phyloP scores from a whole-genome alignment of 768 basidiomycete species.

The Tylopilus balloui region DNA sequence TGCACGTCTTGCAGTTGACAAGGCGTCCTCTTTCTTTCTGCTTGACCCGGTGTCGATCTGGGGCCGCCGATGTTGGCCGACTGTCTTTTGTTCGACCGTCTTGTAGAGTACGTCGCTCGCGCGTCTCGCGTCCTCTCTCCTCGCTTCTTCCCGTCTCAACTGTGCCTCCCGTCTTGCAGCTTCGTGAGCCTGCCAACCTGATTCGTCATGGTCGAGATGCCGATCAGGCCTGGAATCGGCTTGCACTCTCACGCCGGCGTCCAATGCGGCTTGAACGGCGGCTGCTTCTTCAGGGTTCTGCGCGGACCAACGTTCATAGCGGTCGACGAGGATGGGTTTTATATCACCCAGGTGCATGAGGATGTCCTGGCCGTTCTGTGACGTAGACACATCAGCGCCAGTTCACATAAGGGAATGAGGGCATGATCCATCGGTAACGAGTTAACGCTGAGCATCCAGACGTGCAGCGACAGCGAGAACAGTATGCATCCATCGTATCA shows the following conservation, averaged over 20 bases:
- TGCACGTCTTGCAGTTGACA: slow-evolving; percentile 24
- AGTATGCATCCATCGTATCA: not conserved
- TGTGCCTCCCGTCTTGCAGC: slow-evolving; percentile 30
- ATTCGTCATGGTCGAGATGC: slow-evolving; percentile 29
- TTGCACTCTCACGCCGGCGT: slow-evolving; percentile 18
- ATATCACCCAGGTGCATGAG: slow-evolving; percentile 61
- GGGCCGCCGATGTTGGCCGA: slow-evolving; percentile 20
- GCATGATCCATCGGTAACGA: not conserved
- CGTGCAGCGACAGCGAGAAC: not conserved
- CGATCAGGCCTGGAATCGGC: slow-evolving; percentile 25
- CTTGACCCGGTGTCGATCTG: slow-evolving; percentile 26
- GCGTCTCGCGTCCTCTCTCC: slow-evolving; percentile 33
- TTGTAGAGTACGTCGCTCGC: slow-evolving; percentile 36
- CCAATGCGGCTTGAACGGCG: slow-evolving; percentile 19
- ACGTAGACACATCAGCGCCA: slow-evolving; percentile 16
- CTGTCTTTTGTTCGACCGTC: slow-evolving; percentile 16
- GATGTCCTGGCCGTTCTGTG: slow-evolving; percentile 72
- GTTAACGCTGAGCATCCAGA: not conserved
- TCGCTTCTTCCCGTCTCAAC: slow-evolving; percentile 31
- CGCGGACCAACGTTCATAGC: slow-evolving; percentile 57
- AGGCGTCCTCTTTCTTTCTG: slow-evolving; percentile 31
- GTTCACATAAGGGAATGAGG: not conserved
- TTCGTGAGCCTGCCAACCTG: slow-evolving; percentile 32
- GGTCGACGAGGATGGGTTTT: slow-evolving; percentile 58
- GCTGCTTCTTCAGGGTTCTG: slow-evolving; percentile 38